Evolutionary conservation across 2,329 filamentous ascomycete species (phyloP), one percentile per base, ranked within the genome.

Genomic region (Torrubiella hemipterigena): DNA sequence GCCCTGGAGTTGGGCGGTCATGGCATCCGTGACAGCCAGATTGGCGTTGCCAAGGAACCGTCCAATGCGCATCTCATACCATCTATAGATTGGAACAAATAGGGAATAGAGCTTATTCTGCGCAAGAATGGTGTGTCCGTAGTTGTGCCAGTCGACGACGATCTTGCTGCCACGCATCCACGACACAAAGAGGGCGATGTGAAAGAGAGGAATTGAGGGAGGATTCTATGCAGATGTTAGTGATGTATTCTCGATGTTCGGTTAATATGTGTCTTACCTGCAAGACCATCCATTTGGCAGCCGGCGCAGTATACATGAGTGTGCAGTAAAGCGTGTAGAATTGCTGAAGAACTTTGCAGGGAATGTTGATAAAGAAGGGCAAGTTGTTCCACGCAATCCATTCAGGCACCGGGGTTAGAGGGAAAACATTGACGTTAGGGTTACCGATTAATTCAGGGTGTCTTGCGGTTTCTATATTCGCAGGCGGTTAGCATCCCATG

Each of bases 91-190:
- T 17, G 59, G 66, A 7, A 95, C 85, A n/a, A 95, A 69, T 0
- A 79, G 80, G 48, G 93, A 83, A 6, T 50, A 54, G 24, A 72
- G 66, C 16, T 63, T 58, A 29, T 68, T 73, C 29, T 70, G 65
- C 5, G 70, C 81, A 4, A 98, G 73, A 44, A 98, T 93, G 7
- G 85, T 89, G 67, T 89, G 94, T 43, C 89, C 91, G 55, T 95
- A 96, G 57, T 98, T 98, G 63, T 98, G 91, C 91, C 91, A 98
- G 61, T 98, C 91, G 33, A 96, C 81, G 38, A 96, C 67, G 4
- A 98, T 69, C 34, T 73, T 73, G 23, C 83, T 93, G 43, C 83
- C 79, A 30, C 91, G 78, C 30, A 93, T 54, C 43, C 77, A 71
- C 46, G 82, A 83, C 29, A 84, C 66, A 4, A 87, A 38, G 15